These are phyloP conservation scores for Talaromyces proteolyticus DNA, from an alignment of 495 filamentous ascomycete species.

Conservation along the genomic window DNA sequence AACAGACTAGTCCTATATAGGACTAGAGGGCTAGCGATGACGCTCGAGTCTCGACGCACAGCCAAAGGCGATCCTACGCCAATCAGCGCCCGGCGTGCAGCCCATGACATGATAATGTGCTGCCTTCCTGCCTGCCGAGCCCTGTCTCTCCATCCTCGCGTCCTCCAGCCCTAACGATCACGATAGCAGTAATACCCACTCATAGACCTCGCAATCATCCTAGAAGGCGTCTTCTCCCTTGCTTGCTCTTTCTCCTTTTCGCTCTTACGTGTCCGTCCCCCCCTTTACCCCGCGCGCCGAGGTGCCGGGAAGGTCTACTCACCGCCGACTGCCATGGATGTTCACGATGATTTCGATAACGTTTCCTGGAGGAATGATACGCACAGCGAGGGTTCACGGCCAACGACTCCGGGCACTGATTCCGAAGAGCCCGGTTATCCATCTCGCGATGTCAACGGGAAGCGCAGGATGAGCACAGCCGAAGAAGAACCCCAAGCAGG, in stretches of 20 bases:
- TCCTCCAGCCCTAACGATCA: too few species aligned
- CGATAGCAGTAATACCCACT: too few species aligned
- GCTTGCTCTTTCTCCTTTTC: too few species aligned
- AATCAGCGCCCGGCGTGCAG: neutral
- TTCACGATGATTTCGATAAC: conserved; percentile 51
- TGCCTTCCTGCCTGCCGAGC: too few species aligned
- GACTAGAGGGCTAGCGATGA: too few species aligned
- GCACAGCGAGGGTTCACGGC: conserved; percentile 44
- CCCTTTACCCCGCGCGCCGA: neutral
- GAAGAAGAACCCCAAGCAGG: conserved; percentile 47
- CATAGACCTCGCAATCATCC: too few species aligned
- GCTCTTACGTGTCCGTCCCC: neutral
- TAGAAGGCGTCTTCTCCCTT: too few species aligned
- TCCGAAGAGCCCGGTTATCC: conserved; percentile 23
- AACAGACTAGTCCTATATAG: too few species aligned
- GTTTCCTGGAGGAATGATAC: conserved; percentile 52
- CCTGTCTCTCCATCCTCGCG: too few species aligned
- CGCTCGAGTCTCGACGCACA: too few species aligned
- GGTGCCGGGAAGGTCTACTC: neutral
- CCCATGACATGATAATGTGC: too few species aligned
- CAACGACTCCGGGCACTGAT: conserved; percentile 40
- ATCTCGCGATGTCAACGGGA: conserved; percentile 42
- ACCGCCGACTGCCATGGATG: conserved; percentile 26
- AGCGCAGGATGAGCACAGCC: conserved; percentile 43
- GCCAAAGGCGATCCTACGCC: neutral